Evolutionary conservation across 73 alveolate genomes (phyloP).

Genomic region (Paramecium caudatum): DNA sequence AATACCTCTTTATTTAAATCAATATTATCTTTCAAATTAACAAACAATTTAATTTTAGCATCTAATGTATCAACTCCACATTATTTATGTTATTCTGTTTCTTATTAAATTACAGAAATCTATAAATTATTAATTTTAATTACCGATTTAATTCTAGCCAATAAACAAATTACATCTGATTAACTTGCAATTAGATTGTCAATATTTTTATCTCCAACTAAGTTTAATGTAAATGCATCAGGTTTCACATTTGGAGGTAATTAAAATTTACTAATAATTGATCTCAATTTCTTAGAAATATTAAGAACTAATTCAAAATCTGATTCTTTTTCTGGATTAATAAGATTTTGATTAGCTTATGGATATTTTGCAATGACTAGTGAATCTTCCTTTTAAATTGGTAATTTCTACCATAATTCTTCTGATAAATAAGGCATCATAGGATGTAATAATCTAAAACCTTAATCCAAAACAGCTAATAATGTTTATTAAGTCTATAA

Average conservation of each 20-base stretch:
- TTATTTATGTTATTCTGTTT: constrained; percentile 1
- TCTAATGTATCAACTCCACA: background rate
- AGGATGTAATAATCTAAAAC: constrained; percentile 95
- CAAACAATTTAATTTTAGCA: constrained; percentile 27
- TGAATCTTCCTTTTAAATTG: constrained; percentile 87
- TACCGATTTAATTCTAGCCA: constrained; percentile 67
- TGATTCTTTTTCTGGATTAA: constrained; percentile 80
- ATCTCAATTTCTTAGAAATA: constrained; percentile 58
- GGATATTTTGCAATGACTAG: constrained; percentile 92
- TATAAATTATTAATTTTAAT: background rate
- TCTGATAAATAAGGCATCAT: constrained; percentile 97
- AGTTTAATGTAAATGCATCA: background rate
- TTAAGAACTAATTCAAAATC: constrained; percentile 30
- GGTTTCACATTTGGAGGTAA: constrained; percentile 71
- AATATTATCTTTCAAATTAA: constrained; percentile 46
- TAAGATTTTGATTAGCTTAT: constrained; percentile 73
- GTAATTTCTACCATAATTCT: constrained; percentile 98
- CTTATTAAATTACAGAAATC: background rate
- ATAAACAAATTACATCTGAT: constrained; percentile 60
- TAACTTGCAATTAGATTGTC: constrained; percentile 20
- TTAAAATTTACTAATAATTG: constrained; percentile 34
- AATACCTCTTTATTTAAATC: constrained; percentile 40
- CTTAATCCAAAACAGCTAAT: constrained; percentile 86
- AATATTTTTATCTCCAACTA: constrained; percentile 33
- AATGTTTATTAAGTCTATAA: constrained; percentile 89